phyloP scores from a whole-genome alignment of 2,329 filamentous ascomycete species.

The Hymenoscyphus fraxineus region DNA sequence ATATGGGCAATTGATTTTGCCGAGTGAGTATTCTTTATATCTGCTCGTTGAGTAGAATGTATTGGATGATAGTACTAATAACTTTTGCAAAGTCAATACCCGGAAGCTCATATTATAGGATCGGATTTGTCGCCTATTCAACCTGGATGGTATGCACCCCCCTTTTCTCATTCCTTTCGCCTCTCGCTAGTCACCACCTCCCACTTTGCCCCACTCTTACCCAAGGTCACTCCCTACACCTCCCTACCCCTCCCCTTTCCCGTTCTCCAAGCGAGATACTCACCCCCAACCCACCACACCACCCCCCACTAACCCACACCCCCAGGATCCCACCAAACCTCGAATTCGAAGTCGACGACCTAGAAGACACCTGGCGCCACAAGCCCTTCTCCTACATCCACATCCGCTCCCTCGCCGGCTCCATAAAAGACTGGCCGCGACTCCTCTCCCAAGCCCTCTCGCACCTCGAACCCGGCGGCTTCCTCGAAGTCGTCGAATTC shows the following conservation, averaged over 20 bases:
- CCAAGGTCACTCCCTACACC: background rate
- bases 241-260: background rate
- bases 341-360: constrained; percentile 35
- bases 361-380: constrained; percentile 32
- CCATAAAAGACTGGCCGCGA: constrained; percentile 34
- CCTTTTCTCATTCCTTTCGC: background rate
- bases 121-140: constrained; percentile 30
- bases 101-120: constrained; percentile 25
- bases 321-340: constrained; percentile 29
- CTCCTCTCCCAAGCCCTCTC: constrained; percentile 23
- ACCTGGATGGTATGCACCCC: constrained; percentile 22
- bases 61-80: background rate
- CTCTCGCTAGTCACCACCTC: background rate
- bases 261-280: background rate
- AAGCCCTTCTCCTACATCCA: constrained; percentile 37
- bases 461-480: constrained; percentile 28
- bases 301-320: background rate
- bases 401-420: constrained; percentile 36
- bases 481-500: constrained; percentile 27
- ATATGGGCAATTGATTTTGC: constrained; percentile 24
- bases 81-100: constrained; percentile 19
- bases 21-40: constrained; percentile 11
- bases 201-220: background rate
- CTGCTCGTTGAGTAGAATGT: too few species aligned
- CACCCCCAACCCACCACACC: background rate